Evolutionary conservation across 1,284 basidiomycete genomes (phyloP).

Genomic region (Volvariella volvacea): DNA sequence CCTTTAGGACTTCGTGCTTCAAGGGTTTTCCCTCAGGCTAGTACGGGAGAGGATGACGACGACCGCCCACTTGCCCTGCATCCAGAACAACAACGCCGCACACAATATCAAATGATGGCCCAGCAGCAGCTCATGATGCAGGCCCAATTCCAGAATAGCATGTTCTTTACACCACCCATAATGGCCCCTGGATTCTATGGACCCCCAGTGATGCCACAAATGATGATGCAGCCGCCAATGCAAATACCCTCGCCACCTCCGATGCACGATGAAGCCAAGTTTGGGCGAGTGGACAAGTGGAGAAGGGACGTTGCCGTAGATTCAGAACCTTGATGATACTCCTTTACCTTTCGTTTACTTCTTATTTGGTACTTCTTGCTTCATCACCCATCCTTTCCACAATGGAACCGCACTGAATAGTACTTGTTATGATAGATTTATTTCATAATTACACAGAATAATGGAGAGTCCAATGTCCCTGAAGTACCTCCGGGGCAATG

Average conservation of each 20-base stretch:
- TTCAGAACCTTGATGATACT: conserved; percentile 25
- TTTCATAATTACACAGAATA: not conserved
- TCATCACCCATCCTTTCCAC: not conserved
- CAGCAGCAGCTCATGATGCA: conserved; percentile 70
- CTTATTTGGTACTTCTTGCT: not conserved
- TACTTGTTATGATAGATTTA: not conserved
- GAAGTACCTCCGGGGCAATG: no score
- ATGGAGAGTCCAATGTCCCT: not conserved
- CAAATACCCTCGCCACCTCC: conserved; percentile 56
- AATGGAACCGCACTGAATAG: not conserved
- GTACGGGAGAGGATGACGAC: conserved; percentile 39
- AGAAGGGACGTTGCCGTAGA: conserved; percentile 69
- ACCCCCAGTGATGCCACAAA: conserved; percentile 44
- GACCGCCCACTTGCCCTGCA: conserved; percentile 65
- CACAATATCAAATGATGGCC: conserved; percentile 63
- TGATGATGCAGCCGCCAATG: conserved; percentile 48
- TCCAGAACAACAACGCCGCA: conserved; percentile 68
- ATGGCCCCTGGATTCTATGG: conserved; percentile 59
- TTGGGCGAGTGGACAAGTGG: conserved; percentile 69
- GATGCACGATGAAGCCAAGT: conserved; percentile 56
- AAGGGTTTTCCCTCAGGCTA: not conserved
- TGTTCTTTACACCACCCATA: conserved; percentile 66
- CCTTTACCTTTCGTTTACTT: conserved; percentile 1
- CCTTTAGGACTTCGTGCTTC: conserved; percentile 63
- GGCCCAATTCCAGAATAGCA: conserved; percentile 63